These are phyloP conservation scores for Mycosarcoma mackinlayi DNA, from an alignment of 1,284 basidiomycete genomes.

Conservation along the genomic window DNA sequence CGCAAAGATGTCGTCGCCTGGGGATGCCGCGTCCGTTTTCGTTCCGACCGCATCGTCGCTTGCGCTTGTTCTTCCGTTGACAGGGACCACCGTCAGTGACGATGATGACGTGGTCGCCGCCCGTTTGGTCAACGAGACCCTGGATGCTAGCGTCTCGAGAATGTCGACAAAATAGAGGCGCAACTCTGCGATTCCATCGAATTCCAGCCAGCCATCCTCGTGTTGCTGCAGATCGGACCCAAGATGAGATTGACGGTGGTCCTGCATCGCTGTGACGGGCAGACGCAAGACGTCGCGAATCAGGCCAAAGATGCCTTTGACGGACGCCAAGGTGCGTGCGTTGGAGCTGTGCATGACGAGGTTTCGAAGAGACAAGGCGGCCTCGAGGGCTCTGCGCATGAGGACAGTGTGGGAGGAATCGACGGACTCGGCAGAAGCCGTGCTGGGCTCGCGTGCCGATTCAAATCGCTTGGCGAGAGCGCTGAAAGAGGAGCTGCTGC, in stretches of 20 bases:
- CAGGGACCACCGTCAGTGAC: not conserved
- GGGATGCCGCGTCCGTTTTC: constrained; percentile 1
- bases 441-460: not conserved
- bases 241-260: not conserved
- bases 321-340: constrained; percentile 25
- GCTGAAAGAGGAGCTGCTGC: not conserved
- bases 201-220: constrained; percentile 46
- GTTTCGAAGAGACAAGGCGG: constrained; percentile 59
- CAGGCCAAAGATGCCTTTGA: constrained; percentile 35
- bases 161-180: constrained; percentile 63
- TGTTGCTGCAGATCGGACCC: constrained; percentile 12
- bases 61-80: constrained; percentile 2
- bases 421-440: constrained; percentile 16
- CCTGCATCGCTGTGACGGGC: constrained; percentile 16
- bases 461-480: not conserved
- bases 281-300: constrained; percentile 46
- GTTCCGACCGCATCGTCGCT: not conserved
- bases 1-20: constrained; percentile 53
- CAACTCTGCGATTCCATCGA: constrained; percentile 58
- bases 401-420: constrained; percentile 45
- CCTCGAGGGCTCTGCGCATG: constrained; percentile 57
- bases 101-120: constrained; percentile 11
- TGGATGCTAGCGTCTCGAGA: constrained; percentile 51
- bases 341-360: constrained; percentile 39
- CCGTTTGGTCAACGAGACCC: constrained; percentile 44